phyloP scores from a whole-genome alignment of 1,284 basidiomycete species.

The Ustilago loliicola region DNA sequence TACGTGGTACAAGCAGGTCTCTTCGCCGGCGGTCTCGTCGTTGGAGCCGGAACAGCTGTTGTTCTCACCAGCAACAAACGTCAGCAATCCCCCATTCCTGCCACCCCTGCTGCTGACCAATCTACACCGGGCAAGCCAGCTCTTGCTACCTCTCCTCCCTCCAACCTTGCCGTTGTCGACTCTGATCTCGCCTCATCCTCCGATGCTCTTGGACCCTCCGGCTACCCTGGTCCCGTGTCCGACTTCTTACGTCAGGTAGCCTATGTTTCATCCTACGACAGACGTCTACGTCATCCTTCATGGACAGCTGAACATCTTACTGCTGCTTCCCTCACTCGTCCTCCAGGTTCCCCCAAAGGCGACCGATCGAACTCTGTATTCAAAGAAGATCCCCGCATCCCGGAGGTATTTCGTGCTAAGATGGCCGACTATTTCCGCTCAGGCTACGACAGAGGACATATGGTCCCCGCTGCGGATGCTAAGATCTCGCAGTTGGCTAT shows the following conservation, averaged over 20 bases:
- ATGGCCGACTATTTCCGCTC: constrained; percentile 84
- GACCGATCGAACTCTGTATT: constrained; percentile 79
- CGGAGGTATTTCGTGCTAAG: constrained; percentile 83
- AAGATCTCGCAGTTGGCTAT: constrained; percentile 91
- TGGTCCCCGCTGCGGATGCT: constrained; percentile 96
- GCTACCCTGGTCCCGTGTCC: constrained; percentile 78
- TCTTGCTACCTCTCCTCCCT: constrained; percentile 12
- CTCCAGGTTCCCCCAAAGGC: constrained; percentile 59
- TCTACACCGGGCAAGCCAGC: constrained; percentile 14
- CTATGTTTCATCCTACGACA: constrained; percentile 90
- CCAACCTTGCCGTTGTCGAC: constrained; percentile 27
- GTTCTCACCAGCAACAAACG: constrained; percentile 24
- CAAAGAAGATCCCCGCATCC: constrained; percentile 84
- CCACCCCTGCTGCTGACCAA: background rate
- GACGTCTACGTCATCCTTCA: constrained; percentile 87
- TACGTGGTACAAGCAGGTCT: constrained; percentile 90
- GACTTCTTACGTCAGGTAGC: constrained; percentile 84
- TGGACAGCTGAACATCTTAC: constrained; percentile 97
- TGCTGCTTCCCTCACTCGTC: constrained; percentile 73
- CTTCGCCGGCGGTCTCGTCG: constrained; percentile 78
- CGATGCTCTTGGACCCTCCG: constrained; percentile 44
- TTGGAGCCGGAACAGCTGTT: constrained; percentile 76
- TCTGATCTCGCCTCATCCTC: constrained; percentile 29
- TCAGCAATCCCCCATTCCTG: constrained; percentile 13
- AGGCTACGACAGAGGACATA: constrained; percentile 94